Percentiles rank a stretch among this genome's conserved stretches.
Evolutionary conservation across 1,139 yeast species (phyloP).

Genomic region (Pichia sp.): DNA sequence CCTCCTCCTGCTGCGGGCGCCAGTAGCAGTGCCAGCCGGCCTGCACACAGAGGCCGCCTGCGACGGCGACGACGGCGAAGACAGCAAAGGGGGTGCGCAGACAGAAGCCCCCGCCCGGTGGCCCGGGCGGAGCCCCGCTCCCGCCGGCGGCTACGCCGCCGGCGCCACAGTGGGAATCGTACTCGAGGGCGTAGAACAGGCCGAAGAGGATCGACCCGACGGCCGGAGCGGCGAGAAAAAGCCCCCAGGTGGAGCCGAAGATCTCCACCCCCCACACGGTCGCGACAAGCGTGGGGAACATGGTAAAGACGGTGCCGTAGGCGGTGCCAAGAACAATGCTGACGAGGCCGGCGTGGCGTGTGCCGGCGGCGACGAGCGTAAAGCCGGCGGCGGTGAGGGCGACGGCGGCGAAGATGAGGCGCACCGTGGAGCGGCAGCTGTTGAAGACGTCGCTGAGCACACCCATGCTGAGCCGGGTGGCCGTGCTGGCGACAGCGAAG

Average conservation of each 20-base stretch:
- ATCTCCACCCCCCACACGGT: conserved; percentile 85
- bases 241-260: conserved; percentile 92
- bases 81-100: not conserved
- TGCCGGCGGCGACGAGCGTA: conserved; percentile 21
- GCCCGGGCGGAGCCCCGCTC: not conserved
- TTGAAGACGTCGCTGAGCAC: conserved; percentile 54
- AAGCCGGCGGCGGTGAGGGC: conserved; percentile 46
- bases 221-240: conserved; percentile 89
- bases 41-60: conserved; percentile 6
- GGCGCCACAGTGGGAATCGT: not conserved
- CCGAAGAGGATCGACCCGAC: conserved; percentile 74
- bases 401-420: conserved; percentile 39
- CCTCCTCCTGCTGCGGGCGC: not conserved
- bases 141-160: not conserved
- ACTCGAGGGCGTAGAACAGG: conserved; percentile 58
- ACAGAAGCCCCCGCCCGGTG: not conserved
- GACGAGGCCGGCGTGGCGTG: conserved; percentile 34
- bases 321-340: conserved; percentile 61
- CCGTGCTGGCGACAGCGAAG: conserved; percentile 54
- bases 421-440: conserved; percentile 22
- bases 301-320: conserved; percentile 82
- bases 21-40: conserved; percentile 4
- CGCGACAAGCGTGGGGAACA: conserved; percentile 79
- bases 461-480: conserved; percentile 66
- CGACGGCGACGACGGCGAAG: not conserved